phyloP scores from a whole-genome alignment of 2,329 filamentous ascomycete species.

The Phaeomoniella chlamydospora region DNA sequence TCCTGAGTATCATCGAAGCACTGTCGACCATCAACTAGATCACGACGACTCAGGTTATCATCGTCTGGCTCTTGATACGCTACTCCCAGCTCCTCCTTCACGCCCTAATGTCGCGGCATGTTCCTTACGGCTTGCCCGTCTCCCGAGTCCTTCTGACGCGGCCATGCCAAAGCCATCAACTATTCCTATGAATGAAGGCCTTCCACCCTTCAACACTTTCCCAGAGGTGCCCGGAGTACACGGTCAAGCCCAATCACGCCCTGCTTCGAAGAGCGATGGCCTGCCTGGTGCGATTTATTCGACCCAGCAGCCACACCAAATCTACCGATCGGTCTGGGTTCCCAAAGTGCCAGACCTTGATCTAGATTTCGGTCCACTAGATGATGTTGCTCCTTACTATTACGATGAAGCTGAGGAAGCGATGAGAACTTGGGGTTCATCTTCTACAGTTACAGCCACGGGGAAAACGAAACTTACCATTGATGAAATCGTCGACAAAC shows the following conservation, averaged over 20 bases:
- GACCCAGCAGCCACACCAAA: neutral
- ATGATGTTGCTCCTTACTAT: neutral
- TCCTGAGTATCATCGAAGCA: too few species aligned
- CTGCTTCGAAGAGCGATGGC: neutral
- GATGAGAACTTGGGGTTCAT: neutral
- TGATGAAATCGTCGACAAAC: neutral
- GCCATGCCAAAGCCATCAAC: conserved; percentile 18
- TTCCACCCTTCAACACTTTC: conserved; percentile 1
- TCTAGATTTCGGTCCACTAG: neutral
- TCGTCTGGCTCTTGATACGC: neutral
- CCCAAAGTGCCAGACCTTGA: neutral
- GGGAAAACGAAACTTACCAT: neutral
- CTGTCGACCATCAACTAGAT: too few species aligned
- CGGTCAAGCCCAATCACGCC: neutral
- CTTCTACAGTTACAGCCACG: neutral
- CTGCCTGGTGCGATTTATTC: neutral
- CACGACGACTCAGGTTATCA: too few species aligned
- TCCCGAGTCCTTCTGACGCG: conserved; percentile 22
- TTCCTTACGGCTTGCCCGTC: conserved; percentile 5
- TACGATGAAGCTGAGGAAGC: neutral
- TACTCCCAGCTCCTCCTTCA: neutral
- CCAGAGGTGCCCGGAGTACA: neutral
- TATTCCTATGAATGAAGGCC: conserved; percentile 1
- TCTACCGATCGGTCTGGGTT: neutral
- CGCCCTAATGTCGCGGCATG: neutral